phyloP scores from a whole-genome alignment of 345 rosid species.

The Syzygium aqueum region DNA sequence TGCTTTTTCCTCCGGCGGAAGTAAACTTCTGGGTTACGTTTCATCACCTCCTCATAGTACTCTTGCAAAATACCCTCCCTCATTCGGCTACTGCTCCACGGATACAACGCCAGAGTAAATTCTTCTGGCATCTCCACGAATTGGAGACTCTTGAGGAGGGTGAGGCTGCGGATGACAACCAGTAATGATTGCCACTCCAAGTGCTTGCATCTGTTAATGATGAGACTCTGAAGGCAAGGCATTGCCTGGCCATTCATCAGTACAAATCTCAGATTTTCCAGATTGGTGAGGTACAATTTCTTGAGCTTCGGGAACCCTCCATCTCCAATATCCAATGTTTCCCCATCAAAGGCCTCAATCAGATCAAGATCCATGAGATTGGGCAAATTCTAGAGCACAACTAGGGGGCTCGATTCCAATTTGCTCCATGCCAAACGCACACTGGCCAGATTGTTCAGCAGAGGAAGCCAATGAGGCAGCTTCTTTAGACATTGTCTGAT shows the following conservation, averaged over 20 bases:
- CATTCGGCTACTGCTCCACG: too few species aligned
- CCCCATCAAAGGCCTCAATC: rapidly evolving
- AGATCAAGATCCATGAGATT: not conserved
- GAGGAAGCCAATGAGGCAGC: not conserved
- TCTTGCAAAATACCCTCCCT: too few species aligned
- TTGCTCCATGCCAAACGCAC: rapidly evolving
- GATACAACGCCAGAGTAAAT: too few species aligned
- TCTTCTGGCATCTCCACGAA: too few species aligned
- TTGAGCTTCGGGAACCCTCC: not conserved
- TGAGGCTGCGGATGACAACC: not conserved
- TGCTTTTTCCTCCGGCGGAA: not conserved
- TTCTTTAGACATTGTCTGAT: not conserved
- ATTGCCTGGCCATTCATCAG: not conserved
- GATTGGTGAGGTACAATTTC: rapidly evolving
- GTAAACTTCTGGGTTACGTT: not conserved
- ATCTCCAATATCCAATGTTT: not conserved
- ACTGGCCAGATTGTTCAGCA: not conserved
- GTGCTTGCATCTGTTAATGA: rapidly evolving
- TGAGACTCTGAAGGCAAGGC: not conserved
- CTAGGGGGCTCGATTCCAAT: not conserved
- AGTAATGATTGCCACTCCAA: not conserved
- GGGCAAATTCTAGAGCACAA: not conserved
- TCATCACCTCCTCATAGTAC: not conserved
- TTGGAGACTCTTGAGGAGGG: not conserved
- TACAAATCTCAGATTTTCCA: not conserved